Conservation (phyloP, 1,284 basidiomycete genomes). For the Tremellales sp. region DNA sequence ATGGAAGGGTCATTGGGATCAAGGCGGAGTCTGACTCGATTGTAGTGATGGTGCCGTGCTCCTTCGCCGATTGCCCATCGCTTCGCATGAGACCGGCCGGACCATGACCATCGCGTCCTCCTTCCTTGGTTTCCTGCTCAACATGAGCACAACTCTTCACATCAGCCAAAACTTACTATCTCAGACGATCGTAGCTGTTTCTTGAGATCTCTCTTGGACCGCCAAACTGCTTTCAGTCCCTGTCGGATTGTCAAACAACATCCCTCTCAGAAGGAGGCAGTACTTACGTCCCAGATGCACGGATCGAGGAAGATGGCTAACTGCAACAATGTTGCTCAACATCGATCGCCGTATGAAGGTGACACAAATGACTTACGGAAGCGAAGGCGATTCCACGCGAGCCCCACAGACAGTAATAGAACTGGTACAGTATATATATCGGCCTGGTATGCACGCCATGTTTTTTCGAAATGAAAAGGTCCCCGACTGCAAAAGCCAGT, state of each 20-base stretch:
- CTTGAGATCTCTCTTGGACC: too few species aligned
- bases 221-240: slow-evolving; percentile 1
- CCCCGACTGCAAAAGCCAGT: slow-evolving; percentile 11
- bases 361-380: slow-evolving; percentile 13
- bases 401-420: slow-evolving; percentile 27
- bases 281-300: background rate
- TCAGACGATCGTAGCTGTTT: too few species aligned
- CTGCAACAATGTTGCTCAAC: slow-evolving; percentile 1
- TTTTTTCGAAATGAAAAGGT: slow-evolving; percentile 16
- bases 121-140: too few species aligned
- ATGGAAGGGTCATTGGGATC: too few species aligned
- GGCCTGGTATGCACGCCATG: slow-evolving; percentile 11
- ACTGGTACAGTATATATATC: slow-evolving; percentile 18
- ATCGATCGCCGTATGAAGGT: background rate
- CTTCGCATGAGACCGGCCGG: too few species aligned
- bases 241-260: too few species aligned
- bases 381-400: slow-evolving; percentile 24
- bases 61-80: too few species aligned
- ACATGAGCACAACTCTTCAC: too few species aligned
- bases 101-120: too few species aligned
- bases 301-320: slow-evolving; percentile 23
- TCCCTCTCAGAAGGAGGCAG: background rate
- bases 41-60: too few species aligned
- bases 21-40: too few species aligned
- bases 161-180: too few species aligned